Base-by-base conservation (phyloP, 192 early-diverging fungal species). In the Powellomyces hirtus region DNA sequence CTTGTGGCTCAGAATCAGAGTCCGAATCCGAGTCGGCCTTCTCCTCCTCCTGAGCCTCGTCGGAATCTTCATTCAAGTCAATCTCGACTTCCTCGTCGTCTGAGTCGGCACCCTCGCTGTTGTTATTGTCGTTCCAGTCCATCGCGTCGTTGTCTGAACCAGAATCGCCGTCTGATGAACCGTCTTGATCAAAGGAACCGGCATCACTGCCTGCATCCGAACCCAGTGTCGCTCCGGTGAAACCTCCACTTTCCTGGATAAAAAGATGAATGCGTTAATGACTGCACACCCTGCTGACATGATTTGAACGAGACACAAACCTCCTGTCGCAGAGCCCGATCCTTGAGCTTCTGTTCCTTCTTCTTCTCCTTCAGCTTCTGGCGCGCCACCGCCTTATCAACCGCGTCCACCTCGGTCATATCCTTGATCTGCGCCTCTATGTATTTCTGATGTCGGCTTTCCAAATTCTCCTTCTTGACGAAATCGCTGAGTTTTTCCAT, bases 401-500 rank as follows among this genome's bases (percentile, higher is more conserved):
- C 77, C 16, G 83, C 65, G 84, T 99, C 97, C 5, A 83, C 90
- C 26, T 79, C 73, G 31, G 86, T 81, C 90, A 98, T 92, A 4
- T 79, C 76, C 34, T 66, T 65, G n/a, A 73, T 80, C 64, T 84
- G 80, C 58, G 86, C 84, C 65, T 87, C 83, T 67, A 97, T 75
- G 77, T 90, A 92, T 40, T 86, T 79, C n/a, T 83, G 70, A 31
- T 87, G 85, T 53, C 88, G 86, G 16, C 76, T 71, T 27, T 78
- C 67, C 30, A 94, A 76, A 57, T 86, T 86, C 35, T 90, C 90
- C 64, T 88, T 83, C 50, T 84, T 74, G 58, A 86, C 88, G 83
- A 97, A 98, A 26, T 87, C 87, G 33, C 82, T 83, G 58, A 96
- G 89, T 46, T 88, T 81, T 75, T 95, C 82, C 55, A 99, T 76